A percentile compares a stretch with the other conserved stretches of the same genome.
Conservation (phyloP, 2,329 filamentous ascomycete species). For the Helotiales sp. region DNA sequence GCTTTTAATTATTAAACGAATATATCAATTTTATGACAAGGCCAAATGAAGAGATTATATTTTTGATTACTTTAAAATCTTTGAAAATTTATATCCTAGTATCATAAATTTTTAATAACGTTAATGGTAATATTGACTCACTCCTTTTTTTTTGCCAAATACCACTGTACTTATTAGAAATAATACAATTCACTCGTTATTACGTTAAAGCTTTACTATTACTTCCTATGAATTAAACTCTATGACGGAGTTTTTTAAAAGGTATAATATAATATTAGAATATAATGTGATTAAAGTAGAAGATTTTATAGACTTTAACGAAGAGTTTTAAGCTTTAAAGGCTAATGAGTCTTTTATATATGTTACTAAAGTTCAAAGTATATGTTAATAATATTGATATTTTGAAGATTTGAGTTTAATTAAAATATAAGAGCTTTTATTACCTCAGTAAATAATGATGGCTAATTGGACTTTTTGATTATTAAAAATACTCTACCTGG, state of each 20-base stretch:
- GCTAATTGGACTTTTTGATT: too few species aligned
- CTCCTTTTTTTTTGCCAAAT: conserved; percentile 14
- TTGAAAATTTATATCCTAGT: too few species aligned
- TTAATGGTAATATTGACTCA: too few species aligned
- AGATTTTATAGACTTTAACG: conserved; percentile 15
- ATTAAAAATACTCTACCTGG: too few species aligned
- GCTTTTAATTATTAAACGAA: too few species aligned
- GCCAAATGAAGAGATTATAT: too few species aligned
- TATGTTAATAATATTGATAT: conserved; percentile 25
- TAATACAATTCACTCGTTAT: conserved; percentile 13
- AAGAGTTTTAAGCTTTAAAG: conserved; percentile 22
- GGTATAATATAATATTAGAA: conserved; percentile 10
- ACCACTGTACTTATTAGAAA: conserved; percentile 15
- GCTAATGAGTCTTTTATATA: conserved; percentile 21
- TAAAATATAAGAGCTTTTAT: too few species aligned
- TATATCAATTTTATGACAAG: too few species aligned
- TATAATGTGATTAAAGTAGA: too few species aligned
- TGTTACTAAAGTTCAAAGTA: conserved; percentile 22
- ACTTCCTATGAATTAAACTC: conserved; percentile 15
- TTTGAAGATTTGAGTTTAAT: conserved; percentile 18
- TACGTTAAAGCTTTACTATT: conserved; percentile 16
- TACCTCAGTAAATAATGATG: too few species aligned
- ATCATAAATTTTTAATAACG: conserved; percentile 20
- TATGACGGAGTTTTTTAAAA: conserved; percentile 19
- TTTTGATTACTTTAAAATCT: too few species aligned